Conservation (phyloP, 164 flowering plant genomes). For the Tinospora cordifolia region DNA sequence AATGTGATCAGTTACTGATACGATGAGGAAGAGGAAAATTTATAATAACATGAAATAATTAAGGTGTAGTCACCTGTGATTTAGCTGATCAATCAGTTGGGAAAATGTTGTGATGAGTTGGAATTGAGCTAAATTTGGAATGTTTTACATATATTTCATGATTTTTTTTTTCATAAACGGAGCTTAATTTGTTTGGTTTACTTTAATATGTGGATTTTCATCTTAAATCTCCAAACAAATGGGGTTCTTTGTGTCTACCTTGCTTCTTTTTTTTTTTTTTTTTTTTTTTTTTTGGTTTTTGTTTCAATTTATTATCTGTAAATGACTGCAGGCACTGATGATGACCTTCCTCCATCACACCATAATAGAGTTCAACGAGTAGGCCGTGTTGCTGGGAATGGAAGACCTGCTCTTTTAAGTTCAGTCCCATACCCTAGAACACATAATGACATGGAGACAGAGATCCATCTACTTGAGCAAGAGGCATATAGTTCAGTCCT, state of each 20-base stretch:
- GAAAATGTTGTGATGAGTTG: too few relatives aligned
- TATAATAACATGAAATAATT: too few relatives aligned
- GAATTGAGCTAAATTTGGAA: too few relatives aligned
- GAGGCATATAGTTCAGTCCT: constrained; percentile 82
- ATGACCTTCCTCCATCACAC: constrained; percentile 81
- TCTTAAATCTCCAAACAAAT: neutral
- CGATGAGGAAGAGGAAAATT: too few relatives aligned
- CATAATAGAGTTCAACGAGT: constrained; percentile 66
- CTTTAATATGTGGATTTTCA: neutral
- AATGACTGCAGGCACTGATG: constrained; percentile 50
- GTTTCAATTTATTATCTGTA: constrained; percentile 9
- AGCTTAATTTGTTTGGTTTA: neutral
- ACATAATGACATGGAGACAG: constrained; percentile 62
- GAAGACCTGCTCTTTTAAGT: constrained; percentile 52
- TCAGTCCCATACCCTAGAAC: constrained; percentile 33
- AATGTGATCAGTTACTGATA: too few relatives aligned
- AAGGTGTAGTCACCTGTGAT: too few relatives aligned
- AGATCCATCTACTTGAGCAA: constrained; percentile 78
- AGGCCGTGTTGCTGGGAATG: constrained; percentile 55
- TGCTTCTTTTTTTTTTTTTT: too few relatives aligned
- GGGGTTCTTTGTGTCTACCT: neutral
- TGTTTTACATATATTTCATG: too few relatives aligned
- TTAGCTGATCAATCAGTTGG: too few relatives aligned
- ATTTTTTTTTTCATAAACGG: too few relatives aligned
- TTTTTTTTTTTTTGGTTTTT: neutral